phyloP scores from a whole-genome alignment of 2,329 filamentous ascomycete species.

The Talaromyces islandicus region DNA sequence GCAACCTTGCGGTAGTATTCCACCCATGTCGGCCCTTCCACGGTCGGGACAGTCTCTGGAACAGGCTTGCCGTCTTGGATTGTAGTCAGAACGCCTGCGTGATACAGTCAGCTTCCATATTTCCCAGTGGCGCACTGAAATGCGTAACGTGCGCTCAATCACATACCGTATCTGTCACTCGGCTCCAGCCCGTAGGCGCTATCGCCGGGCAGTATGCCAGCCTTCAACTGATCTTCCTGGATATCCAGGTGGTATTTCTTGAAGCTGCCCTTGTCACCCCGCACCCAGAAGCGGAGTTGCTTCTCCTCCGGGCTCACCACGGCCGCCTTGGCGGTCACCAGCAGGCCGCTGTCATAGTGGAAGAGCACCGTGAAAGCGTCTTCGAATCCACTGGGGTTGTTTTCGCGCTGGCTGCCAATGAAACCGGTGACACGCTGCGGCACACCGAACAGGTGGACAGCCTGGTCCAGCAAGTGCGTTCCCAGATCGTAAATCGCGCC shows the following conservation, averaged over 20 bases:
- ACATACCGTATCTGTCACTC: conserved; percentile 50
- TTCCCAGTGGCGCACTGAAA: background rate
- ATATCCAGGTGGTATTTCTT: conserved; percentile 66
- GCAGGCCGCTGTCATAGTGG: conserved; percentile 56
- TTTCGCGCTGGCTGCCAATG: conserved; percentile 59
- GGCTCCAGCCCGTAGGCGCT: conserved; percentile 60
- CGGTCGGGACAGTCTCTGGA: conserved; percentile 49
- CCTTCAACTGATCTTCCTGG: conserved; percentile 68
- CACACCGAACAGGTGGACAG: conserved; percentile 62
- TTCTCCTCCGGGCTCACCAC: conserved; percentile 62
- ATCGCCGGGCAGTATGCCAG: conserved; percentile 57
- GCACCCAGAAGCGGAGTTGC: conserved; percentile 71
- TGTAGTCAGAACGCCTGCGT: conserved; percentile 45
- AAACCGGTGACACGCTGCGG: conserved; percentile 63
- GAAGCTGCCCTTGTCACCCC: conserved; percentile 68
- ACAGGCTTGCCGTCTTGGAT: conserved; percentile 48
- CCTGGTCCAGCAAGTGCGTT: conserved; percentile 71
- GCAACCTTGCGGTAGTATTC: conserved; percentile 58
- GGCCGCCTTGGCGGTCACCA: conserved; percentile 64
- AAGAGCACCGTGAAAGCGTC: conserved; percentile 58
- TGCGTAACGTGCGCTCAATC: background rate
- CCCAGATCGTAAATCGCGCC: conserved; percentile 70
- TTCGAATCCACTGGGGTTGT: conserved; percentile 45
- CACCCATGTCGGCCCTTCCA: conserved; percentile 60
- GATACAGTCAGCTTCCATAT: conserved; percentile 4